A percentile compares a stretch with the other conserved stretches of the same genome.
These are phyloP conservation scores for Xylariomycetidae sp. DNA, from an alignment of 2,329 filamentous ascomycete species.

Conservation along the genomic window DNA sequence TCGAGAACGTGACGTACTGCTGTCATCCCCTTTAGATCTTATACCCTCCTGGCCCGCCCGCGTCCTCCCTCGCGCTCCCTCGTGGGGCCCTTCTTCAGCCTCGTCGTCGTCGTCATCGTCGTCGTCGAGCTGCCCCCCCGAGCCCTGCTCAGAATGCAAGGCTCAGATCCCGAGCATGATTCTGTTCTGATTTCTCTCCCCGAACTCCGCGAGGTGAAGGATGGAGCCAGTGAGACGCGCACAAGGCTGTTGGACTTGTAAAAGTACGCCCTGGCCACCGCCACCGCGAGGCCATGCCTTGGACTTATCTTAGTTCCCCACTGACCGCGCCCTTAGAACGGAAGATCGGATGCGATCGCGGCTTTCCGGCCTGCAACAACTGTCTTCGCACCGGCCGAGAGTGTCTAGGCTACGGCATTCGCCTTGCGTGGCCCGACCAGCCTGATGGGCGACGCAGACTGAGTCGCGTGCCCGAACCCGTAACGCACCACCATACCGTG, in stretches of 20 bases:
- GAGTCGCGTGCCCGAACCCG: conserved; percentile 25
- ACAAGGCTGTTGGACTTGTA: conserved; percentile 38
- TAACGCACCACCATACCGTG: conserved; percentile 21
- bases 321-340: conserved; percentile 29
- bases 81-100: conserved; percentile 19
- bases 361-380: conserved; percentile 36
- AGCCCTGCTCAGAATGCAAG: conserved; percentile 22
- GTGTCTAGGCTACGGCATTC: conserved; percentile 39
- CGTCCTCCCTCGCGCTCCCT: conserved; percentile 12
- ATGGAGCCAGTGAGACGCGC: conserved; percentile 27
- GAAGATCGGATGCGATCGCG: conserved; percentile 42
- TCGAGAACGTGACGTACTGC: conserved; percentile 18
- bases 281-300: neutral
- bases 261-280: conserved; percentile 27
- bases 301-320: conserved; percentile 8
- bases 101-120: conserved; percentile 13
- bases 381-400: conserved; percentile 34
- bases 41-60: conserved; percentile 13
- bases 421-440: conserved; percentile 41
- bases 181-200: conserved; percentile 16
- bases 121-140: conserved; percentile 7
- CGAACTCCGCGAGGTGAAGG: conserved; percentile 9
- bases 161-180: conserved; percentile 15
- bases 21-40: conserved; percentile 13
- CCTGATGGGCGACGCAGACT: conserved; percentile 36